phyloP scores from a whole-genome alignment of 345 rosid species.

The Camelina laxa region DNA sequence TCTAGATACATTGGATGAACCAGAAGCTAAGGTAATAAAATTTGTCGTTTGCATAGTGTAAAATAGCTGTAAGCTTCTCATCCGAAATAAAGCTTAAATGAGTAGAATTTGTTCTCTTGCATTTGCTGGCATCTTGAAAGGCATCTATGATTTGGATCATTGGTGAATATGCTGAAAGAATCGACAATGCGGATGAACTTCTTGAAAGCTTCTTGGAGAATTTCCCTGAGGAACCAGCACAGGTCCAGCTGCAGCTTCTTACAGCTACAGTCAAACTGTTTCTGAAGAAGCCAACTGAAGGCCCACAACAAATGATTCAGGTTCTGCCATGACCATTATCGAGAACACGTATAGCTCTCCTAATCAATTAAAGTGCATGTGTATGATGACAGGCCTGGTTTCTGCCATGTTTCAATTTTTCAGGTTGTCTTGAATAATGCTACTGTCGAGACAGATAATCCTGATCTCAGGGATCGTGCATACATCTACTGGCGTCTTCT shows the following conservation, averaged over 20 bases:
- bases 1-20: conserved; percentile 93
- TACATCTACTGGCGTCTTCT: conserved; percentile 95
- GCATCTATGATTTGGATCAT: conserved; percentile 99
- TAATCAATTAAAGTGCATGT: background rate
- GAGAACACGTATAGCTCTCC: conserved; percentile 9
- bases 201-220: conserved; percentile 98
- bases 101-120: conserved; percentile 13
- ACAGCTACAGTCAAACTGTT: conserved; percentile 97
- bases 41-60: conserved; percentile 4
- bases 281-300: conserved; percentile 99
- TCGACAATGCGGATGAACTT: conserved; percentile 99
- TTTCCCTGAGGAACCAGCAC: conserved; percentile 99
- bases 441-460: conserved; percentile 97
- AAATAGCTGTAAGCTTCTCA: conserved; percentile 38
- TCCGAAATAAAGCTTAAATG: conserved; percentile 54
- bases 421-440: conserved; percentile 97
- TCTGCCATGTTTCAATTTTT: conserved; percentile 26
- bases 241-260: conserved; percentile 95
- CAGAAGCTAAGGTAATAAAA: conserved; percentile 86
- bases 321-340: conserved; percentile 47
- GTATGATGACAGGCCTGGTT: conserved; percentile 20
- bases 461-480: conserved; percentile 95
- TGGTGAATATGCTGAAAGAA: conserved; percentile 99
- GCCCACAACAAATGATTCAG: conserved; percentile 99
- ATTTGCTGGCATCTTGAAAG: conserved; percentile 48